phyloP scores from a whole-genome alignment of 1,284 basidiomycete genomes.

The Sporisorium iseilematis-ciliati region DNA sequence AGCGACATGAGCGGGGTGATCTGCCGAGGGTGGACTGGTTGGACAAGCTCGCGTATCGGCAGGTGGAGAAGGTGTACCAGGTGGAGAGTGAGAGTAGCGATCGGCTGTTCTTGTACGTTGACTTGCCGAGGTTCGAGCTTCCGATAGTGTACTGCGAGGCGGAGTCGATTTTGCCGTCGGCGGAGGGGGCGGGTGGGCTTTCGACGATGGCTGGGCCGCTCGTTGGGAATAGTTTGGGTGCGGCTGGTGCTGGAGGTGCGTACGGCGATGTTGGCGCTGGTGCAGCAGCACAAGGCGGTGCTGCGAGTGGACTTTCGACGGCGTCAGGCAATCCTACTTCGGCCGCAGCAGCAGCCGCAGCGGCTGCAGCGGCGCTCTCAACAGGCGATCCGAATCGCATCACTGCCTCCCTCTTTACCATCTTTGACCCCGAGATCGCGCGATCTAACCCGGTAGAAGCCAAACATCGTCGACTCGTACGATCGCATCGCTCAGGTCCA shows the following conservation, averaged over 20 bases:
- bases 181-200: slow-evolving; percentile 22
- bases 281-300: slow-evolving; percentile 13
- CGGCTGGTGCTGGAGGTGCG: neutral
- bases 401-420: slow-evolving; percentile 79
- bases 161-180: slow-evolving; percentile 42
- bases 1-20: slow-evolving; percentile 94
- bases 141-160: slow-evolving; percentile 90
- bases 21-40: slow-evolving; percentile 95
- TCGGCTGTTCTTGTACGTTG: slow-evolving; percentile 84
- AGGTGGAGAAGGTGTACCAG: slow-evolving; percentile 80
- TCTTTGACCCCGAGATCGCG: slow-evolving; percentile 89
- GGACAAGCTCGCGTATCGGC: slow-evolving; percentile 89
- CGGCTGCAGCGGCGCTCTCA: slow-evolving; percentile 69
- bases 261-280: slow-evolving; percentile 1
- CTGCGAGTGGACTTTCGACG: slow-evolving; percentile 2
- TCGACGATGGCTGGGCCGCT: slow-evolving; percentile 17
- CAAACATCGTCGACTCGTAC: slow-evolving; percentile 92
- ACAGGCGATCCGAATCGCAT: slow-evolving; percentile 66
- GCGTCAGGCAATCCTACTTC: slow-evolving; percentile 26
- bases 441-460: slow-evolving; percentile 96
- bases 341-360: slow-evolving; percentile 38
- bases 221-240: slow-evolving; percentile 15
- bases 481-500: slow-evolving; percentile 92
- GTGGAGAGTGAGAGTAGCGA: slow-evolving; percentile 49
- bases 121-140: slow-evolving; percentile 96